A percentile compares a stretch with the other conserved stretches of the same genome.
These are phyloP conservation scores for Polysphondylium violaceum DNA, from an alignment of 78 protist genomes.

Conservation along the genomic window DNA sequence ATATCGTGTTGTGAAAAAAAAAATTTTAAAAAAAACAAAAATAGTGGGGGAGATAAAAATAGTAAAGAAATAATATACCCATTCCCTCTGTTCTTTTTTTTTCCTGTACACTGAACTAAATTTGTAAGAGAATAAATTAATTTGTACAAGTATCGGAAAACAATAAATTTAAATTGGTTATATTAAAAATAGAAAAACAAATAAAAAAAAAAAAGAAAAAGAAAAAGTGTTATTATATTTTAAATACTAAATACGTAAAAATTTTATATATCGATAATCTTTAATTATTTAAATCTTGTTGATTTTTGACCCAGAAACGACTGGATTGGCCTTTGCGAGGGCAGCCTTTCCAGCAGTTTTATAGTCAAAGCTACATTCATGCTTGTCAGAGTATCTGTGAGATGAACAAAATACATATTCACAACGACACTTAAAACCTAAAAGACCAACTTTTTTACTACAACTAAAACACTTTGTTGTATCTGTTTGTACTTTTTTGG, in stretches of 20 bases:
- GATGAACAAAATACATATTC: slow-evolving; percentile 80
- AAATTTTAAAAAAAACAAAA: too few species aligned
- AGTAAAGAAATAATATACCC: too few species aligned
- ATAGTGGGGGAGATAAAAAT: too few species aligned
- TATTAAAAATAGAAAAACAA: too few species aligned
- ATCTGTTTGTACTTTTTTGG: slow-evolving; percentile 71
- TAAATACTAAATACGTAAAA: too few species aligned
- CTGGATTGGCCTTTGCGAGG: slow-evolving; percentile 84
- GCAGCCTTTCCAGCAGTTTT: slow-evolving; percentile 81
- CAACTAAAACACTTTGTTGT: slow-evolving; percentile 83
- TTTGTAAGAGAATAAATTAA: too few species aligned
- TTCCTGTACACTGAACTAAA: too few species aligned
- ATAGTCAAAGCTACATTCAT: slow-evolving; percentile 88
- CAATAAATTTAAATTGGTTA: too few species aligned
- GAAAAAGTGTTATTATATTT: too few species aligned
- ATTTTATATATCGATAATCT: not conserved
- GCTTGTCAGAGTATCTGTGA: slow-evolving; percentile 88
- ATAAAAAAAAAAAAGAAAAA: too few species aligned
- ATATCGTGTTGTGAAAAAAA: too few species aligned
- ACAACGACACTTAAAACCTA: slow-evolving; percentile 90
- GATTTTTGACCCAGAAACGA: slow-evolving; percentile 72
- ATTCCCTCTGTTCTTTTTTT: too few species aligned
- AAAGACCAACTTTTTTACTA: slow-evolving; percentile 86
- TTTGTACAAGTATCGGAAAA: not conserved
- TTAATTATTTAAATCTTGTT: slow-evolving; percentile 29